phyloP scores from a whole-genome alignment of 2,329 filamentous ascomycete genomes.

The Parascedosporium putredinis region DNA sequence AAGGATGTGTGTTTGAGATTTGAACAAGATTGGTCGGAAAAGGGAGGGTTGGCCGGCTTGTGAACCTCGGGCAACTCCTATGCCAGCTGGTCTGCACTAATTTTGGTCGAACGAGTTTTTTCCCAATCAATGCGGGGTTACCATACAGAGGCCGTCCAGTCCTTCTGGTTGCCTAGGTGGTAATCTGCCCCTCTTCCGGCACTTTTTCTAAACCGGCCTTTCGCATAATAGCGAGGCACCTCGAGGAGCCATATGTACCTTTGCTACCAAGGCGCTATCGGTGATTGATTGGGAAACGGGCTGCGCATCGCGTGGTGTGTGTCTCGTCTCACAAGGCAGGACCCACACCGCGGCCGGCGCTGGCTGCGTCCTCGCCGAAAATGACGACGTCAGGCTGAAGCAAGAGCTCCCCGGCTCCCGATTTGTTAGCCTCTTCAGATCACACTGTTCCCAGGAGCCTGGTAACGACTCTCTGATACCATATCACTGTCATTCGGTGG shows the following conservation, averaged over 20 bases:
- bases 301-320: neutral
- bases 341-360: neutral
- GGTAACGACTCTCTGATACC: neutral
- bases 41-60: neutral
- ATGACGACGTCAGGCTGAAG: neutral
- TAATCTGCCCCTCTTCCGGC: neutral
- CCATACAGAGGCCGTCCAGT: neutral
- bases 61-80: neutral
- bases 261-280: neutral
- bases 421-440: neutral
- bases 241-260: neutral
- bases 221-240: neutral
- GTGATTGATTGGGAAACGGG: neutral
- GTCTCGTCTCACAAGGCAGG: neutral
- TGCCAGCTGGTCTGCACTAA: neutral
- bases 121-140: neutral
- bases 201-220: neutral
- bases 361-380: too few relatives aligned
- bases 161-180: neutral
- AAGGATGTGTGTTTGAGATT: neutral
- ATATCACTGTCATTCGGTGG: neutral
- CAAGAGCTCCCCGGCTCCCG: neutral
- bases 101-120: slow-evolving; percentile 1
- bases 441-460: neutral
- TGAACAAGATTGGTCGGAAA: neutral